These are phyloP conservation scores for Cavenderia fasciculata DNA, from an alignment of 78 protist genomes.

Conservation along the genomic window DNA sequence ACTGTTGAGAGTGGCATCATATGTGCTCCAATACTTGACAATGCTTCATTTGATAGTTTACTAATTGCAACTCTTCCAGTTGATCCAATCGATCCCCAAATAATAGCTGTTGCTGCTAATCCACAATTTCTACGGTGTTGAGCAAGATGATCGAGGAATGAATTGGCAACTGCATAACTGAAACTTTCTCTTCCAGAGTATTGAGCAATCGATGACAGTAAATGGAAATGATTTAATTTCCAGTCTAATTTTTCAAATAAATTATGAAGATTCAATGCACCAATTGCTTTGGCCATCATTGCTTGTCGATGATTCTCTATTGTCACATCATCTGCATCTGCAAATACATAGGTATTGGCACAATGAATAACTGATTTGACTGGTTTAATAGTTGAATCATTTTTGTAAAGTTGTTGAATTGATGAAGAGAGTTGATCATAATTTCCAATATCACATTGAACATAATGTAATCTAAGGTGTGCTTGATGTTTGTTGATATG, in stretches of 20 bases:
- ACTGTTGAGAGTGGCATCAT: no score
- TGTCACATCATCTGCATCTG: not conserved
- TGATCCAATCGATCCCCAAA: no score
- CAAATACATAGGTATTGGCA: not conserved
- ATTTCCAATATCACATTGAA: not conserved
- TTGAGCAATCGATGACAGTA: not conserved
- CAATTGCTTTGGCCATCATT: not conserved
- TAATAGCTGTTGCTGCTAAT: no score
- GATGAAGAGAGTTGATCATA: not conserved
- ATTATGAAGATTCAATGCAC: not conserved
- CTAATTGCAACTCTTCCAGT: no score
- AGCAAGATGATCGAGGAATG: not conserved
- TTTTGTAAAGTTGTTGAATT: not conserved
- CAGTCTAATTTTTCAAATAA: not conserved
- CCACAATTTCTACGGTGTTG: not conserved
- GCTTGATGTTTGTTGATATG: not conserved
- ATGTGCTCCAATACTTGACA: no score
- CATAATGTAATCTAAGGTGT: not conserved
- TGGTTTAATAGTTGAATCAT: not conserved
- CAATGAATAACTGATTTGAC: not conserved
- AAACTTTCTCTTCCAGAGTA: not conserved
- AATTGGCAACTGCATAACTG: not conserved
- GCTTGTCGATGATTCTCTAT: not conserved
- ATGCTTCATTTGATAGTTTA: no score
- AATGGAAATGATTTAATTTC: not conserved